Base-by-base conservation (phyloP, 768 basidiomycete species). In the Suillus fuscotomentosus region DNA sequence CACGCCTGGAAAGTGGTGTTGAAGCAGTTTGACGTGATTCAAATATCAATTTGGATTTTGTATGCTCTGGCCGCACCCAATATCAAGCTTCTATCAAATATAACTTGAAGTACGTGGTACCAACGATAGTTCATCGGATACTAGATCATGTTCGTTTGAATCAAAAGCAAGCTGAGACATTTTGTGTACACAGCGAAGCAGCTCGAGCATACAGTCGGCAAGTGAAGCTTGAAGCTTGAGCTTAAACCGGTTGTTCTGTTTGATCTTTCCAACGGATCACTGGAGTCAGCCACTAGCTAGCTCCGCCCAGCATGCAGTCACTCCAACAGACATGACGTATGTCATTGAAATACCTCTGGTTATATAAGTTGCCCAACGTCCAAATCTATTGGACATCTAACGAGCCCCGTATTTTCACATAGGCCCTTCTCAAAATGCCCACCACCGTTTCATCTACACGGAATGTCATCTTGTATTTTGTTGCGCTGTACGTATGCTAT, bases 391-490 rank as follows among this genome's bases (percentile, higher is more conserved):
- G 27, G 5, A 27, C 48, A 22, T 13, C 7, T 0, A 31, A 20
- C n/a, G 20, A n/a, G 20, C 20, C 27, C 27, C 22, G 22, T 31
- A 31, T 31, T 31, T 31, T 24, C 22, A 48, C 6, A 27, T 9
- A 9, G 9, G 17, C 47, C 9, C 24, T 31, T 9, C 17, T 64
- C 31, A 61, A 17, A 65, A 75, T 75, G 73, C 45, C 74, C 27
- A 43, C 57, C 5, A 67, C 66, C 20, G 72, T 71, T 24, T 75
- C 73, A 22, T 69, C 79, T 8, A 75, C 62, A 27, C 56, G 65
- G 7, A 72, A 80, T 67, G 72, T 81, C 10, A 65, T 78, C 51
- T 76, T 81, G 13, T 81, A 81, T 67, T 73, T 81, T 45, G 57
- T 76, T 13, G 76, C 76, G 11, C 68, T 77, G 76, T 77, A 62